Evolutionary conservation across 345 rosid species (phyloP), one percentile per base, ranked within the genome.

Genomic region (Salix suchowensis): DNA sequence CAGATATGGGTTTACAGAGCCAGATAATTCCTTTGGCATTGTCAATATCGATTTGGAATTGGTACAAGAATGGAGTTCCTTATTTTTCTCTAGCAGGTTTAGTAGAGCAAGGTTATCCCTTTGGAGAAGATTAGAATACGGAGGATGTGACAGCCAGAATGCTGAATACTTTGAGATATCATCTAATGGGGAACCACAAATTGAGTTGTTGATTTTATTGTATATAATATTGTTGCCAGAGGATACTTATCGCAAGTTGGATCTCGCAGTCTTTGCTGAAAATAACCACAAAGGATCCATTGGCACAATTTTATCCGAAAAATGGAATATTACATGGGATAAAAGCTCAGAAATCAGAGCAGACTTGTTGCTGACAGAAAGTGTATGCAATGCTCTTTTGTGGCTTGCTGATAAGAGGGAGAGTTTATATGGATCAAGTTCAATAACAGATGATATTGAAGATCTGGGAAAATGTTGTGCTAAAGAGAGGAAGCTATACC

Each of bases 1-100:
- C 74, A 91, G 97, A 72, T 94, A 94, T 44, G 98, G 98, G 42
- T 94, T 94, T 79, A 87, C 98, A 16, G 98, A 94, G 85, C 84
- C 78, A 7, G 80, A 87, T 73, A 94, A 94, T 73, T 88, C 85
- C 7, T 94, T 78, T 70, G 91, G 89, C 79, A 92, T 94, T 34
- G 89, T 94, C 69, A 94, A 92, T 76, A 94, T 94, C 28, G 98
- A 94, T 76, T 65, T 94, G 78, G 98, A 89, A 60, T 81, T 94
- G 82, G 94, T 92, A 58, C 82, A 86, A 15, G 72, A 85, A 76
- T 91, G 97, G 97, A 82, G 93, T 81, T 72, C 84, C 55, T 86
- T 91, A 34, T 61, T 84, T 48, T 92, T 86, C 87, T 87, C 97
- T 24, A 74, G 76, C 77, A 89, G 95, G 72, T 71, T 86, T 79